Conservation (phyloP, 352 stramenopile species). For the Phytophthora sp. region DNA sequence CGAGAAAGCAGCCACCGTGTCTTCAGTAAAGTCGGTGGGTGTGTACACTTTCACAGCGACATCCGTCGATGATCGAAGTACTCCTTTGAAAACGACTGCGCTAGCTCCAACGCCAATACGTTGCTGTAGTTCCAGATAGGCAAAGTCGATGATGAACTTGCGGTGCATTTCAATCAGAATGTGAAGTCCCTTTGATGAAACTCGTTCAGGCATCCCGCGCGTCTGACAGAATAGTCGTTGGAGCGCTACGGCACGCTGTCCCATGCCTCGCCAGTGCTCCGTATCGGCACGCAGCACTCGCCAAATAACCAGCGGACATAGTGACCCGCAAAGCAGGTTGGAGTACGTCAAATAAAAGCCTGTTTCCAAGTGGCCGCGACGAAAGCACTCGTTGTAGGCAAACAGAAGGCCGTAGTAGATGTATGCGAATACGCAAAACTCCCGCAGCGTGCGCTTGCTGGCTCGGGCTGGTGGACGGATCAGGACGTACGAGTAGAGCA, state of each 20-base stretch:
- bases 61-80: conserved; percentile 49
- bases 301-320: conserved; percentile 70
- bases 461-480: conserved; percentile 50
- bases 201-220: conserved; percentile 47
- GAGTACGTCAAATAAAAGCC: conserved; percentile 71
- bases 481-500: conserved; percentile 65
- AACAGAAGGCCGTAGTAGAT: conserved; percentile 60
- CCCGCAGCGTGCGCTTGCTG: conserved; percentile 54
- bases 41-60: conserved; percentile 81
- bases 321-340: conserved; percentile 55
- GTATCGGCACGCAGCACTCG: conserved; percentile 62
- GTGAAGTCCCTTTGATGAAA: conserved; percentile 65
- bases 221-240: conserved; percentile 57
- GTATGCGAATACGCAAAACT: conserved; percentile 60
- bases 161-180: conserved; percentile 77
- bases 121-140: conserved; percentile 59
- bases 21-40: conserved; percentile 62
- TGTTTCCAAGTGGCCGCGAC: conserved; percentile 45
- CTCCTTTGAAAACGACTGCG: conserved; percentile 55
- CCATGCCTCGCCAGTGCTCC: conserved; percentile 66
- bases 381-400: conserved; percentile 62
- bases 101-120: conserved; percentile 58
- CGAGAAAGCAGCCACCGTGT: conserved; percentile 59
- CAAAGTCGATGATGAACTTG: conserved; percentile 79
- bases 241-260: conserved; percentile 44